Evolutionary conservation across 768 basidiomycete species (phyloP), one percentile per base, ranked within the genome.

Genomic region (Lentinus brumalis): DNA sequence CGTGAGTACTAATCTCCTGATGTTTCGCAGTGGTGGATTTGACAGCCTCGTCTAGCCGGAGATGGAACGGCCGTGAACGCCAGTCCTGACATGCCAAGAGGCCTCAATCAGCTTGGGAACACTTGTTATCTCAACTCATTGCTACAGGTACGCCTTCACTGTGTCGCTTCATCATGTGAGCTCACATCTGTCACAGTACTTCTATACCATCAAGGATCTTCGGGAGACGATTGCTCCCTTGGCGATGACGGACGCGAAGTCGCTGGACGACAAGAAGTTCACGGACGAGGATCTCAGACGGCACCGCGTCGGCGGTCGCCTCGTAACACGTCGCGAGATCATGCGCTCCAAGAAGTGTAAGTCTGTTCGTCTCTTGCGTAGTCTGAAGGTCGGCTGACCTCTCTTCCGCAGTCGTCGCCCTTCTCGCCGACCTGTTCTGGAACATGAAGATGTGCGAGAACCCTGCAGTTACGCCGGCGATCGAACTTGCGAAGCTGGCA

Each of bases 151-250:
- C 32, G 70, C 64, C 3, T 9, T 21, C 11, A 2, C 18, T 31
- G 14, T 29, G 44, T 16, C 47, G 26, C 51, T 11, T 14, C 57
- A 8, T 61, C 21, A 39, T 32, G 41, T 46, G 35, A 16, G 39
- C 3, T 41, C 58, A 51, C 53, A 10, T 10, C 29, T 35, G 18
- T 18, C 50, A n/a, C 70, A 96, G 89, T 97, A 96, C 72, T 96
- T 97, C 72, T 96, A 94, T 72, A 96, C 94, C n/a, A 94, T 97
- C 74, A 90, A 85, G 69, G 92, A 95, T 39, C 83, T 97, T 30
- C 83, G 95, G 35, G 86, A 88, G 18, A 87, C 90, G 6, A 86
- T 96, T 9, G 77, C 76, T 32, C 84, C 81, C 18, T 79, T 87
- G 77, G 81, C 81, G 29, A 80, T 83, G 58, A 70, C 80, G 41